Conservation (phyloP, 495 filamentous ascomycete genomes). For the Viridothelium virens region DNA sequence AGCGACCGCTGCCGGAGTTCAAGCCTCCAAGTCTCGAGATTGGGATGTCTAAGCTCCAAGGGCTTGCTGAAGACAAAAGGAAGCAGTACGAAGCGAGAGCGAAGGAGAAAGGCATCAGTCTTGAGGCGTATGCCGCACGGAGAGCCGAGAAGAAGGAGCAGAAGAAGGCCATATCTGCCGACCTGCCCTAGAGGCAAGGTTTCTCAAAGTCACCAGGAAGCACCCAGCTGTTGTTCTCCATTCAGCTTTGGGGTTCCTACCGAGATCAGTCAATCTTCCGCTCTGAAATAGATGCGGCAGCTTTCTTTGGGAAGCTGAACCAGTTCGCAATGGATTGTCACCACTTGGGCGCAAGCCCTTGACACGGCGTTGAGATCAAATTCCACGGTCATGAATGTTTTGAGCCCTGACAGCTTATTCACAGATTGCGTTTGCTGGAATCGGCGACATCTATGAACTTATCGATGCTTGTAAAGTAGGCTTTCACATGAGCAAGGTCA, state of each 20-base stretch:
- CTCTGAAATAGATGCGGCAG: conserved; percentile 8
- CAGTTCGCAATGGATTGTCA: conserved; percentile 7
- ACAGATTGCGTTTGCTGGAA: no score
- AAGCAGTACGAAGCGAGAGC: conserved; percentile 16
- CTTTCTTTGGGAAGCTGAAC: neutral
- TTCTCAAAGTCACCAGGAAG: neutral
- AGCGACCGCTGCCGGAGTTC: conserved; percentile 16
- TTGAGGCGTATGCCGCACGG: conserved; percentile 18
- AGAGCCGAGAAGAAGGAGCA: conserved; percentile 1
- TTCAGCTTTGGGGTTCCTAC: neutral
- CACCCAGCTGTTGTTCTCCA: no score
- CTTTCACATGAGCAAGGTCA: no score
- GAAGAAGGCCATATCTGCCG: neutral
- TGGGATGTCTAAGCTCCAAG: neutral
- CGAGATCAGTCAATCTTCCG: neutral
- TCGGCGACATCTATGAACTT: no score
- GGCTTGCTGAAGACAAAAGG: conserved; percentile 15
- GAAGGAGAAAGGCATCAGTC: conserved; percentile 18
- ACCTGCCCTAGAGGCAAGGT: neutral
- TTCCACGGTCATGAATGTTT: neutral
- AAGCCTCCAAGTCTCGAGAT: conserved; percentile 4
- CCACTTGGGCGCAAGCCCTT: neutral
- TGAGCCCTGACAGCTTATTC: no score
- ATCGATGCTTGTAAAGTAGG: no score
- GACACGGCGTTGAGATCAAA: neutral